Evolutionary conservation across 2,329 filamentous ascomycete genomes (phyloP).

Genomic region (Biscogniauxia marginata): DNA sequence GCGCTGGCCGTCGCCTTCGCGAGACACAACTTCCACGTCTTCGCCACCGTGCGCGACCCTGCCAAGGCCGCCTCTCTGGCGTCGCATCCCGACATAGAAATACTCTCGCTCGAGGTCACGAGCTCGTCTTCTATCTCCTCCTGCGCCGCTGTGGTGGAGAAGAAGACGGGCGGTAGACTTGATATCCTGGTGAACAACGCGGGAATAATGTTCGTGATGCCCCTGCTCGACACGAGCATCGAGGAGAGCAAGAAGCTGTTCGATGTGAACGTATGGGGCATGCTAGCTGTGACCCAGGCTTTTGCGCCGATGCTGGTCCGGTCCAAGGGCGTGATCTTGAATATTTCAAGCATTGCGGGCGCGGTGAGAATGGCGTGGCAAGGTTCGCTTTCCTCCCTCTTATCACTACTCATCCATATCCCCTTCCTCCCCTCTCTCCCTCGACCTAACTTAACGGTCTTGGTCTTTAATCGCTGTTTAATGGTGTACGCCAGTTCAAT

Average conservation of each 20-base stretch:
- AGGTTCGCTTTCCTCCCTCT: too few relatives aligned
- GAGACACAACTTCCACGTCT: conserved; percentile 24
- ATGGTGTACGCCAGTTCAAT: too few relatives aligned
- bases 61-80: conserved; percentile 21
- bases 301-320: conserved; percentile 30
- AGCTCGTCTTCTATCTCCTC: conserved; percentile 20
- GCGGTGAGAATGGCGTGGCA: too few relatives aligned
- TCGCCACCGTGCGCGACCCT: conserved; percentile 26
- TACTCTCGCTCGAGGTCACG: conserved; percentile 25
- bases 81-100: conserved; percentile 21
- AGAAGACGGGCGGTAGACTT: conserved; percentile 22
- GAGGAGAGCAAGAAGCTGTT: conserved; percentile 22
- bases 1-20: conserved; percentile 25
- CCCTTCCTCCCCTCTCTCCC: too few relatives aligned
- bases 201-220: conserved; percentile 29
- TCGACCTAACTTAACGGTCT: too few relatives aligned
- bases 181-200: conserved; percentile 28
- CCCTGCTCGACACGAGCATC: conserved; percentile 26
- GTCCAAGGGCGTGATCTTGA: conserved; percentile 28
- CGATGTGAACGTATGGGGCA: conserved; percentile 32
- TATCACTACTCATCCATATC: too few relatives aligned
- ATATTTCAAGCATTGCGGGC: too few relatives aligned
- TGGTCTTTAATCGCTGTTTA: too few relatives aligned
- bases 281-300: conserved; percentile 27
- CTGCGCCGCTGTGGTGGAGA: conserved; percentile 18